A percentile compares a stretch with the other conserved stretches of the same genome.
Evolutionary conservation across 192 early-diverging fungal species (phyloP).

Genomic region (Coemansia sp.): DNA sequence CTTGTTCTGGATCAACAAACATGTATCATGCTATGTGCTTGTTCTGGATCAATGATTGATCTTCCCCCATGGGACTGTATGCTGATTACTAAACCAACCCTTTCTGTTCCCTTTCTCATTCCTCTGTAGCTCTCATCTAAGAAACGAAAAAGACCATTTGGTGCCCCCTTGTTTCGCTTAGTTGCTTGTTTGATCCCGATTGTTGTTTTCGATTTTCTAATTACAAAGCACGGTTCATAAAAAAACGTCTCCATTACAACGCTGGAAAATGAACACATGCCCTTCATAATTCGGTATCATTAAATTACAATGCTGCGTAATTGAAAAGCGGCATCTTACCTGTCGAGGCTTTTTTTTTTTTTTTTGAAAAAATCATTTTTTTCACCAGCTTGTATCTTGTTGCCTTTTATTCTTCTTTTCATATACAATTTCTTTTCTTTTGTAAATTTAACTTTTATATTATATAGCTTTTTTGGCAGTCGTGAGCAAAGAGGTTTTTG

Average conservation of each 20-base stretch:
- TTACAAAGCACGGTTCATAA: not conserved
- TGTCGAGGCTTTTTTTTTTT: no score
- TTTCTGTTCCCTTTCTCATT: slow-evolving; percentile 2
- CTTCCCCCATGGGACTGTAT: not conserved
- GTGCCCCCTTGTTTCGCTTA: slow-evolving; percentile 1
- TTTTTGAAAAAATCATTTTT: no score
- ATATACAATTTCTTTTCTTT: not conserved
- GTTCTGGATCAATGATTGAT: not conserved
- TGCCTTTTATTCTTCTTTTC: not conserved
- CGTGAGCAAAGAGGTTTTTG: no score
- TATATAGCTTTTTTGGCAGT: no score
- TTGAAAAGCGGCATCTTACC: no score
- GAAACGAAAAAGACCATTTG: slow-evolving; percentile 3
- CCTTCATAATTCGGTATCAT: no score
- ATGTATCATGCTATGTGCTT: not conserved
- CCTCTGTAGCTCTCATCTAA: slow-evolving; percentile 54
- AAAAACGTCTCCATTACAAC: not conserved
- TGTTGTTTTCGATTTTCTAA: slow-evolving; percentile 12
- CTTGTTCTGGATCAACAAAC: not conserved
- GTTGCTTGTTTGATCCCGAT: slow-evolving; percentile 1
- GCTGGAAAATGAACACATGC: no score
- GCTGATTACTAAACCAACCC: not conserved
- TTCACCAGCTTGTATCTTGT: no score
- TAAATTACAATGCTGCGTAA: no score
- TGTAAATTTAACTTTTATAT: not conserved